Percentiles rank a stretch among this genome's conserved stretches.
phyloP scores from a whole-genome alignment of 352 stramenopile genomes.

The Globisporangium solare region DNA sequence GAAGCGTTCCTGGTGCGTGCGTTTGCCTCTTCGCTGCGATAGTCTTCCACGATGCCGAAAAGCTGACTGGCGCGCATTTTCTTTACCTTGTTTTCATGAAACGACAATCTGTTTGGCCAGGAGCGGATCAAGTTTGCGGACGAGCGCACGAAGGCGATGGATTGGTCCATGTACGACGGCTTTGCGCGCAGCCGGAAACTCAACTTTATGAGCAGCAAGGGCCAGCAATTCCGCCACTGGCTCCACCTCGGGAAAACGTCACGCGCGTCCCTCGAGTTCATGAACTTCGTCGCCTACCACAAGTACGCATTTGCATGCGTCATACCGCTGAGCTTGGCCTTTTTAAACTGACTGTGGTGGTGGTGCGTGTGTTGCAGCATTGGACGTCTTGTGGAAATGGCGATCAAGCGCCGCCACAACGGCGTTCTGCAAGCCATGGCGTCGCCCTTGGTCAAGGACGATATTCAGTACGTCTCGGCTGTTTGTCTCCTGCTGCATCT shows the following conservation, averaged over 20 bases:
- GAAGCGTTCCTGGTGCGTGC: slow-evolving; percentile 58
- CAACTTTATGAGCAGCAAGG: slow-evolving; percentile 83
- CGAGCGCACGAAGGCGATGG: slow-evolving; percentile 76
- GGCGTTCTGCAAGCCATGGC: slow-evolving; percentile 50
- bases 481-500: neutral
- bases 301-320: slow-evolving; percentile 35
- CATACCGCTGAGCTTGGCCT: too few relatives aligned
- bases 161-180: slow-evolving; percentile 77
- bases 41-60: neutral
- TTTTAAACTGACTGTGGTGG: neutral
- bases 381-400: slow-evolving; percentile 69
- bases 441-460: slow-evolving; percentile 42
- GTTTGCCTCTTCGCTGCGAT: neutral
- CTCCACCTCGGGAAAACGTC: slow-evolving; percentile 57
- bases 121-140: slow-evolving; percentile 84
- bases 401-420: slow-evolving; percentile 67
- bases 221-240: slow-evolving; percentile 65
- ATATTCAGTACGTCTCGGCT: slow-evolving; percentile 52
- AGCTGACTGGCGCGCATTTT: neutral
- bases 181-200: slow-evolving; percentile 75
- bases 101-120: slow-evolving; percentile 14
- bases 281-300: slow-evolving; percentile 86
- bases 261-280: slow-evolving; percentile 73
- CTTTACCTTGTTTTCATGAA: neutral
- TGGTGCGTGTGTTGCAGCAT: slow-evolving; percentile 38